These are phyloP conservation scores for Truncatella angustata DNA, from an alignment of 2,329 filamentous ascomycete genomes.

Conservation along the genomic window DNA sequence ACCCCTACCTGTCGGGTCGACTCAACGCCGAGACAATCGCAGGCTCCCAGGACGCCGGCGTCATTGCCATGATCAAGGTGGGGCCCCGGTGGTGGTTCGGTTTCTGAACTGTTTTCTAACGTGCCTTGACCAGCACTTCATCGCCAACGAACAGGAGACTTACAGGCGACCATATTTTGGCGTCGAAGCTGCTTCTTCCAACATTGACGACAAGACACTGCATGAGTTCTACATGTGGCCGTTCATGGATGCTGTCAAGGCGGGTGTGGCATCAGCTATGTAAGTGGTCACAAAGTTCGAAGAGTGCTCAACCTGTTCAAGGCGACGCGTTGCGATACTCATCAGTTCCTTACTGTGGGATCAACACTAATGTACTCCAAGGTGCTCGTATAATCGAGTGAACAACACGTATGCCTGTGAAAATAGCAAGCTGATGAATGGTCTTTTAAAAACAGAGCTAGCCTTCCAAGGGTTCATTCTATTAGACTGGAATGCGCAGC, in stretches of 20 bases:
- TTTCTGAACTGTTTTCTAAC: conserved; percentile 10
- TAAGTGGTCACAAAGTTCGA: background rate
- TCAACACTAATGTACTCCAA: background rate
- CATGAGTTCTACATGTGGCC: conserved; percentile 68
- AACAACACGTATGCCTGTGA: conserved; percentile 75
- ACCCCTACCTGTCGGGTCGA: conserved; percentile 69
- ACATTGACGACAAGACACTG: conserved; percentile 63
- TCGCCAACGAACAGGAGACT: conserved; percentile 62
- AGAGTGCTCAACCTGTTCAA: too few relatives aligned
- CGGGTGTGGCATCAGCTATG: conserved; percentile 60
- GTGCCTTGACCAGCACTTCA: conserved; percentile 47
- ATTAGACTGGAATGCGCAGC: conserved; percentile 68
- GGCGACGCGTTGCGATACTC: too few relatives aligned
- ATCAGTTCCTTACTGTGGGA: background rate
- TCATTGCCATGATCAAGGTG: conserved; percentile 72
- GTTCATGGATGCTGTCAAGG: conserved; percentile 59
- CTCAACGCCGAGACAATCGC: conserved; percentile 70
- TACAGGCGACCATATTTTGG: conserved; percentile 40
- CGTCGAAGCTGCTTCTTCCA: conserved; percentile 55
- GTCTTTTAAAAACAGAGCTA: conserved; percentile 61
- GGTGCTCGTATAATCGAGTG: conserved; percentile 66
- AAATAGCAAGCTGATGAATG: conserved; percentile 68
- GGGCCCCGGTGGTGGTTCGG: too few relatives aligned
- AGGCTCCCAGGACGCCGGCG: conserved; percentile 74
- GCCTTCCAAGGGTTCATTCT: conserved; percentile 69